Conservation (phyloP, 2,329 filamentous ascomycete species). For the Leptodontidium sp. region DNA sequence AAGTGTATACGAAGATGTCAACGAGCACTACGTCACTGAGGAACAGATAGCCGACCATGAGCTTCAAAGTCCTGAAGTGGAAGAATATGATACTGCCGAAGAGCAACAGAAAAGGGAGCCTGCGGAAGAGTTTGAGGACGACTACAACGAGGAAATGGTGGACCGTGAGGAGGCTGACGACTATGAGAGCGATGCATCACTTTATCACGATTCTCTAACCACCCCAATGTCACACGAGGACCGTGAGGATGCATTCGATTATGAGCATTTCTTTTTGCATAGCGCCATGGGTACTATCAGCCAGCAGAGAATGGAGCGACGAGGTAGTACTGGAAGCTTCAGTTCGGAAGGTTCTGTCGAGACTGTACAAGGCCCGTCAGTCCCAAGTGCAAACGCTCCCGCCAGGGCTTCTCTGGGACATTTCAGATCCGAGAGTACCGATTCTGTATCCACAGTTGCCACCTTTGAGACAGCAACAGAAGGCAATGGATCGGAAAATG, state of each 20-base stretch:
- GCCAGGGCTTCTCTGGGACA: slow-evolving; percentile 45
- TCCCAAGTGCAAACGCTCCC: slow-evolving; percentile 33
- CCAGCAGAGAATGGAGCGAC: slow-evolving; percentile 55
- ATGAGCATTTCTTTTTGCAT: slow-evolving; percentile 94
- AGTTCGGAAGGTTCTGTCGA: slow-evolving; percentile 68
- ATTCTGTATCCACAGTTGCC: slow-evolving; percentile 66
- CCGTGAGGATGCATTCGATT: slow-evolving; percentile 93
- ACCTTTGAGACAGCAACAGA: slow-evolving; percentile 72
- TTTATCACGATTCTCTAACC: slow-evolving; percentile 68
- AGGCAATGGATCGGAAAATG: slow-evolving; percentile 49
- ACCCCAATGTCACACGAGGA: slow-evolving; percentile 84
- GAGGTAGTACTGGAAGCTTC: slow-evolving; percentile 60
- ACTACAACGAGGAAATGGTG: slow-evolving; percentile 49
- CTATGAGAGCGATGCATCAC: slow-evolving; percentile 66
- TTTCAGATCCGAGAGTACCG: slow-evolving; percentile 61
- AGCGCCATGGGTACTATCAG: slow-evolving; percentile 86
- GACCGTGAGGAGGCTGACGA: slow-evolving; percentile 49
- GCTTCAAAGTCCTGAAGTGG: slow-evolving; percentile 1
- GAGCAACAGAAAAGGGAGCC: slow-evolving; percentile 21
- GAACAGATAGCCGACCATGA: slow-evolving; percentile 4
- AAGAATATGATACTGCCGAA: slow-evolving; percentile 28
- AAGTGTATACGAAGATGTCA: slow-evolving; percentile 45
- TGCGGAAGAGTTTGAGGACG: slow-evolving; percentile 32
- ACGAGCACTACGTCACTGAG: slow-evolving; percentile 28
- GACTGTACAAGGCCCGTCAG: slow-evolving; percentile 62